phyloP scores from a whole-genome alignment of 225 moss, liverwort and hornwort genomes.

The Pleurozium schreberi region DNA sequence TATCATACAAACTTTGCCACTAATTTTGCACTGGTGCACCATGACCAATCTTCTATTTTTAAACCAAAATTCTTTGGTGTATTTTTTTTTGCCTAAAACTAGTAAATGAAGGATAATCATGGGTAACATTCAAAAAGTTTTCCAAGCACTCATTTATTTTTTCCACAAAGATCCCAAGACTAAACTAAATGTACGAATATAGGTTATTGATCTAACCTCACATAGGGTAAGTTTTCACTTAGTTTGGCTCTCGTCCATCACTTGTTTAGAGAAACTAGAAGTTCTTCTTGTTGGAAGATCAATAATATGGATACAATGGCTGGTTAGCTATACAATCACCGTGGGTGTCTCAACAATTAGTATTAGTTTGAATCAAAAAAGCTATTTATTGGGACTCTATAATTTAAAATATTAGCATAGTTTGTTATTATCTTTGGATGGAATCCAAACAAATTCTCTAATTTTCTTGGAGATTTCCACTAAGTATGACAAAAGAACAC shows the following conservation, averaged over 20 bases:
- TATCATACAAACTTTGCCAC: accelerated
- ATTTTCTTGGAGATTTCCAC: background rate
- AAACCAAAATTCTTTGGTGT: background rate
- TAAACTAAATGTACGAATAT: background rate
- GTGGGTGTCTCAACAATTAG: background rate
- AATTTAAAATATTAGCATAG: background rate
- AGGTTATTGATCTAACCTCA: accelerated
- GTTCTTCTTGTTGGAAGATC: background rate
- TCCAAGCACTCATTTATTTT: accelerated
- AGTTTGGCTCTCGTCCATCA: background rate
- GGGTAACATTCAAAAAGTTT: background rate
- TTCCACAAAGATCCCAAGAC: background rate
- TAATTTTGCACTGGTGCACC: accelerated
- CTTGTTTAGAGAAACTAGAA: background rate
- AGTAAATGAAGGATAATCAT: background rate
- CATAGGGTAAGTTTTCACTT: background rate
- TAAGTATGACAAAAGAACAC: background rate
- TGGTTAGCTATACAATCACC: background rate
- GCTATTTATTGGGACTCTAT: background rate
- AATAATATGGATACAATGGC: too few species aligned
- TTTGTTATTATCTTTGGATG: accelerated
- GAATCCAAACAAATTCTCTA: background rate
- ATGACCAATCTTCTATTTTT: background rate
- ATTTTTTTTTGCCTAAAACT: background rate
- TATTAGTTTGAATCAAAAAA: background rate